Evolutionary conservation across 2,329 filamentous ascomycete genomes (phyloP).

Genomic region (Akanthomyces dipterigenus): DNA sequence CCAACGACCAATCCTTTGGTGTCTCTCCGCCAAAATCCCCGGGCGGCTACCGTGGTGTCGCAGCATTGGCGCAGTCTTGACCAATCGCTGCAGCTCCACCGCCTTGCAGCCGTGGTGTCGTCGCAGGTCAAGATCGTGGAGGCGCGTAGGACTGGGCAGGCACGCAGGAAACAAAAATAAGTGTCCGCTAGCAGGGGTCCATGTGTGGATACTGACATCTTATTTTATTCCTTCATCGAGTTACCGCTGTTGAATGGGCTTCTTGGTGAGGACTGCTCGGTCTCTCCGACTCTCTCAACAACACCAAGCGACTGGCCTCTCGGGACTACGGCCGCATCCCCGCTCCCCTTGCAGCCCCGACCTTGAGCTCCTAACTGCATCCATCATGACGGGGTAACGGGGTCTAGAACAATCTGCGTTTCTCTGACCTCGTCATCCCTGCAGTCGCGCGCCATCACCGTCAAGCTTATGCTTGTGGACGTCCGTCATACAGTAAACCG

Average conservation of each 20-base stretch:
- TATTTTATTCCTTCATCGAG: no score
- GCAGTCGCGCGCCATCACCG: no score
- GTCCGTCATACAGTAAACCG: not conserved
- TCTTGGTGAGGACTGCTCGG: no score
- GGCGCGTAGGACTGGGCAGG: not conserved
- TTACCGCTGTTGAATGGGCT: no score
- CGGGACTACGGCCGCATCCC: no score
- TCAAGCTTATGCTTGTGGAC: not conserved
- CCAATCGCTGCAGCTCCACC: slow-evolving; percentile 21
- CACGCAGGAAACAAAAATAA: not conserved
- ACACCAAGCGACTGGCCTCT: no score
- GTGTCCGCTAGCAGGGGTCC: not conserved
- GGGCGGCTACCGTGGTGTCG: slow-evolving; percentile 11
- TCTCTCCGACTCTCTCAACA: no score
- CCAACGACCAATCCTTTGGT: not conserved
- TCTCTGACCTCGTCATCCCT: no score
- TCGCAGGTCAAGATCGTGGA: not conserved
- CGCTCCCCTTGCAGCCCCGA: no score
- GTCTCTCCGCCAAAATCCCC: not conserved
- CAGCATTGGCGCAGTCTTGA: slow-evolving; percentile 15
- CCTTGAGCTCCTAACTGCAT: no score
- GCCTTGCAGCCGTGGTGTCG: not conserved
- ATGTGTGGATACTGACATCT: no score
- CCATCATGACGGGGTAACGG: no score
- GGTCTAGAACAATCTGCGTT: not conserved